Percentiles rank a stretch among this genome's conserved stretches.
Conservation (phyloP, 23 red algal genomes). For the Cyanidioschyzon merolae region DNA sequence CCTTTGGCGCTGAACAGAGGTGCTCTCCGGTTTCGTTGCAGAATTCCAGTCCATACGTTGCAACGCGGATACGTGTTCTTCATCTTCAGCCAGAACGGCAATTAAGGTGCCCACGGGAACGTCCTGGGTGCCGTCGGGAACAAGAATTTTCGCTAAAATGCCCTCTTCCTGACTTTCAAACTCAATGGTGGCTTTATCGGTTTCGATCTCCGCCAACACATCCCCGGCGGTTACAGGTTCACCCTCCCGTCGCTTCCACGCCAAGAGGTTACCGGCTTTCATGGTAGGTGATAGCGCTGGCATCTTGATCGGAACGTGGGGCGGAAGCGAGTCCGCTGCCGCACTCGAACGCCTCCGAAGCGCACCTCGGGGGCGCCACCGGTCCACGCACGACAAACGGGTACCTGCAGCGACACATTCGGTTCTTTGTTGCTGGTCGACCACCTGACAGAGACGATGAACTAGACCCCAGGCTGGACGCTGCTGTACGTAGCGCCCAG, state of each 20-base stretch:
- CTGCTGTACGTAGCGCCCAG: no score
- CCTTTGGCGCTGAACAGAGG: neutral
- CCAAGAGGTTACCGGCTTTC: slow-evolving; percentile 63
- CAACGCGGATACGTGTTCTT: slow-evolving; percentile 56
- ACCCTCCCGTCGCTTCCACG: slow-evolving; percentile 80
- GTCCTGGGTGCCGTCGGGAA: slow-evolving; percentile 60
- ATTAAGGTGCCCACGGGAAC: slow-evolving; percentile 61
- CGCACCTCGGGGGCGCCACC: no score
- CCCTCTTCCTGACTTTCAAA: slow-evolving; percentile 21
- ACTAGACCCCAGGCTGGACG: no score
- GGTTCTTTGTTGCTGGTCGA: no score
- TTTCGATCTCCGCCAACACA: slow-evolving; percentile 85
- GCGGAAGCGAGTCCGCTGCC: neutral
- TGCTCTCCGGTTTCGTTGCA: slow-evolving; percentile 9
- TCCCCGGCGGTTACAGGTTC: slow-evolving; percentile 65
- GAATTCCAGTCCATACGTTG: slow-evolving; percentile 40
- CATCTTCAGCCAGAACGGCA: slow-evolving; percentile 76
- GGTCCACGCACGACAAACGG: no score
- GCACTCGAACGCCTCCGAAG: no score
- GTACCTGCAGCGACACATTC: no score
- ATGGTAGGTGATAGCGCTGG: slow-evolving; percentile 87
- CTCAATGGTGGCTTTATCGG: slow-evolving; percentile 82
- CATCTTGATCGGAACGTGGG: slow-evolving; percentile 58
- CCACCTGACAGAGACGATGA: no score
- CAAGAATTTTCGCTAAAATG: slow-evolving; percentile 23